Conservation (phyloP, 345 rosid genomes). For the Pseudoturritis turrita region DNA sequence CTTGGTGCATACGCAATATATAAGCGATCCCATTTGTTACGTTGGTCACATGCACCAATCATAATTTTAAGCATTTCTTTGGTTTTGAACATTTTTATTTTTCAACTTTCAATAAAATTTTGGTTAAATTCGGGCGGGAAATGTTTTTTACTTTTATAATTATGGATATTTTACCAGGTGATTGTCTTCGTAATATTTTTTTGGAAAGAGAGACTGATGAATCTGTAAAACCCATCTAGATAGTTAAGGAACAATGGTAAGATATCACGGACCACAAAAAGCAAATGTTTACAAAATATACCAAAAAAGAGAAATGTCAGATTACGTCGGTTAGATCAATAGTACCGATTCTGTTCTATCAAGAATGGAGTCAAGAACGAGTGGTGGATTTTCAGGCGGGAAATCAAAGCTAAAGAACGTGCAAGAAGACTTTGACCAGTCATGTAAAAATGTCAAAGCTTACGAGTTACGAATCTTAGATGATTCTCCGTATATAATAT, state of each 20-base stretch:
- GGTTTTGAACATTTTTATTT: not conserved
- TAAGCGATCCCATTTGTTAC: too few species aligned
- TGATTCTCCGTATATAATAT: not conserved
- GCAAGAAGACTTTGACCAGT: not conserved
- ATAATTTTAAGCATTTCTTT: not conserved
- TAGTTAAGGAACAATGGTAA: not conserved
- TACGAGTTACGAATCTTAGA: not conserved
- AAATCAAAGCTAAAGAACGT: slow-evolving; percentile 8
- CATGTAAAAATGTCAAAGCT: not conserved
- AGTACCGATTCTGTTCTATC: slow-evolving; percentile 16
- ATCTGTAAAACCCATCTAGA: not conserved
- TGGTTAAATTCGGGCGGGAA: not conserved
- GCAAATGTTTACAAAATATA: not conserved
- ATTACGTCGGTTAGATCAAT: slow-evolving; percentile 10
- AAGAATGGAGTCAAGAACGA: slow-evolving; percentile 10
- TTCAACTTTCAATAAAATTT: not conserved
- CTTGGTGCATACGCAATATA: too few species aligned
- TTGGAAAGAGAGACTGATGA: not conserved
- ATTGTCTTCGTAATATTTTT: not conserved
- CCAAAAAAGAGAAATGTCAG: not conserved
- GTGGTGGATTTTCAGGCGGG: not conserved
- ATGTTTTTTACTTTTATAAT: not conserved
- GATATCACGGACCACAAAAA: not conserved
- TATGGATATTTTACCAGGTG: not conserved
- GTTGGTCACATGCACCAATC: not conserved